Conservation (phyloP, 2,329 filamentous ascomycete genomes). For the Ophiocordyceps unilateralis region DNA sequence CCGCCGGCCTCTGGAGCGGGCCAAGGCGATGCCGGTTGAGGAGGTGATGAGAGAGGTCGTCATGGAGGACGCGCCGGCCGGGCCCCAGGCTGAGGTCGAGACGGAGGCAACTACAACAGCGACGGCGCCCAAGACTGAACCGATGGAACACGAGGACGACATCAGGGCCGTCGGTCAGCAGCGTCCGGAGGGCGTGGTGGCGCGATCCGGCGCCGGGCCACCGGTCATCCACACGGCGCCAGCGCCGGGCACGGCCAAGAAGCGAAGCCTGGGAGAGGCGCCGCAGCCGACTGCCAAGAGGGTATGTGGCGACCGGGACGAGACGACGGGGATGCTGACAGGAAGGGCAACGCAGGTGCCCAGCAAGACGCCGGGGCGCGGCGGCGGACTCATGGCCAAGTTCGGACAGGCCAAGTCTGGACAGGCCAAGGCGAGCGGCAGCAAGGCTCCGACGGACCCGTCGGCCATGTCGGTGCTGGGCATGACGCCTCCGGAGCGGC, state of each 20-base stretch:
- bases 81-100: neutral
- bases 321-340: neutral
- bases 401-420: conserved; percentile 20
- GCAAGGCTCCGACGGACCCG: conserved; percentile 27
- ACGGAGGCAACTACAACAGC: neutral
- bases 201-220: conserved; percentile 10
- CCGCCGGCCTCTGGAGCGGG: conserved; percentile 22
- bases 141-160: neutral
- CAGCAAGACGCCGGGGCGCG: conserved; percentile 11
- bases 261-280: conserved; percentile 14
- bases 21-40: conserved; percentile 9
- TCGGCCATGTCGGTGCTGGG: conserved; percentile 35
- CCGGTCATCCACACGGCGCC: conserved; percentile 23
- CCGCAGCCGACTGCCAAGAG: conserved; percentile 17
- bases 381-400: conserved; percentile 17
- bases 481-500: conserved; percentile 26
- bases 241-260: conserved; percentile 16
- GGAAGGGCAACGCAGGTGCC: conserved; percentile 14
- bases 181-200: conserved; percentile 2
- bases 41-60: conserved; percentile 3
- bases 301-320: conserved; percentile 16
- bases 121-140: neutral
- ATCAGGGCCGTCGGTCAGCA: neutral
- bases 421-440: conserved; percentile 9
- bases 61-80: conserved; percentile 2